Evolutionary conservation across 2,329 filamentous ascomycete genomes (phyloP).

Genomic region (Trichothecium roseum): DNA sequence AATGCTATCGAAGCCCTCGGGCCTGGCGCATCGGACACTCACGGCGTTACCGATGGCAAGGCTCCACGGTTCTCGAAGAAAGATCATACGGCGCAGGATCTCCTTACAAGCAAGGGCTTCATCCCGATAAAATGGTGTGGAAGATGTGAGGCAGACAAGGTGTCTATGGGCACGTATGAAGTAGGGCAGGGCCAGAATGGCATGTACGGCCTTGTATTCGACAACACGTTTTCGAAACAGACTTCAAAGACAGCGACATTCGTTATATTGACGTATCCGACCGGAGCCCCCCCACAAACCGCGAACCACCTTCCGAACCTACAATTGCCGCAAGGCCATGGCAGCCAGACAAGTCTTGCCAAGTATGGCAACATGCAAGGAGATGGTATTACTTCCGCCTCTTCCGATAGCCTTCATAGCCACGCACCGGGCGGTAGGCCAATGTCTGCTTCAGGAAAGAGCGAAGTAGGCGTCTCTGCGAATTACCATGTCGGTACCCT

Average conservation of each 20-base stretch:
- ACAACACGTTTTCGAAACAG: constrained; percentile 97
- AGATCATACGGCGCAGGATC: constrained; percentile 51
- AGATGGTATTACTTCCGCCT: constrained; percentile 37
- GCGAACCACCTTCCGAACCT: constrained; percentile 58
- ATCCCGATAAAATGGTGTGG: constrained; percentile 74
- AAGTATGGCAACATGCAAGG: constrained; percentile 35
- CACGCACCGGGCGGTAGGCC: constrained; percentile 31
- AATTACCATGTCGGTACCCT: constrained; percentile 76
- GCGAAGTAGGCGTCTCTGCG: constrained; percentile 19
- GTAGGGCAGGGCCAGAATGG: constrained; percentile 65
- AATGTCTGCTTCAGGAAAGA: constrained; percentile 35
- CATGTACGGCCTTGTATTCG: constrained; percentile 94
- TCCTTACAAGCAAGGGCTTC: constrained; percentile 57
- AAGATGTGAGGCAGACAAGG: constrained; percentile 93
- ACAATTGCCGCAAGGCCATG: constrained; percentile 25
- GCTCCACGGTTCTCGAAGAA: constrained; percentile 40
- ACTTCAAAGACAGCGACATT: constrained; percentile 92
- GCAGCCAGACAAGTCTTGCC: constrained; percentile 41
- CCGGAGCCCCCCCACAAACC: constrained; percentile 65
- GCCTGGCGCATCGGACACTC: constrained; percentile 35
- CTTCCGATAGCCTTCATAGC: constrained; percentile 51
- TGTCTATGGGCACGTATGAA: constrained; percentile 81
- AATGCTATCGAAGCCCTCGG: constrained; percentile 31
- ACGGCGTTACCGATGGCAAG: constrained; percentile 32
- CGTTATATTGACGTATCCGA: constrained; percentile 88